A percentile compares a stretch with the other conserved stretches of the same genome.
These are phyloP conservation scores for Vanilla planifolia DNA, from an alignment of 106 monocot genomes.

Conservation along the genomic window DNA sequence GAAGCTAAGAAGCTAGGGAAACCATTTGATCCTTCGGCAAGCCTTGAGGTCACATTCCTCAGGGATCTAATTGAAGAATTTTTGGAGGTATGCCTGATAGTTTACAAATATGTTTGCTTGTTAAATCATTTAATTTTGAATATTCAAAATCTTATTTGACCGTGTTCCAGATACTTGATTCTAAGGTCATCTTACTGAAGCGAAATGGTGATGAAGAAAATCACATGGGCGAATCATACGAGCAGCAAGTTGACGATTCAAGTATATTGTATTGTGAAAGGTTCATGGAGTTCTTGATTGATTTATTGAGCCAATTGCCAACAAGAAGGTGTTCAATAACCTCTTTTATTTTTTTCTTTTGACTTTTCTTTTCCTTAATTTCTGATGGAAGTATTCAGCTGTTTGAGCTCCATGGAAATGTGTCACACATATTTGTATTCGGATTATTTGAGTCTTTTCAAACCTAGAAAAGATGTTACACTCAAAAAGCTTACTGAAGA, in stretches of 20 bases:
- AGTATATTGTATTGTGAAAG: constrained; percentile 93
- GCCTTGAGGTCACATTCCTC: constrained; percentile 77
- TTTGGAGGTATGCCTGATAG: constrained; percentile 47
- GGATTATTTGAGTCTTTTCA: too few relatives aligned
- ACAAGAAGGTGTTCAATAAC: constrained; percentile 68
- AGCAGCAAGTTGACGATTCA: constrained; percentile 67
- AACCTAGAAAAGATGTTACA: too few relatives aligned
- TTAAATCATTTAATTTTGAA: not conserved
- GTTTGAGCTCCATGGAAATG: too few relatives aligned
- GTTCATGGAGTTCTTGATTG: constrained; percentile 96
- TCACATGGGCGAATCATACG: constrained; percentile 25
- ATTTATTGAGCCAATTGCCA: constrained; percentile 93
- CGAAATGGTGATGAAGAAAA: constrained; percentile 22
- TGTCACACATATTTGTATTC: too few relatives aligned
- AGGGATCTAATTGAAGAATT: constrained; percentile 92
- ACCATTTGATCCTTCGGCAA: constrained; percentile 46
- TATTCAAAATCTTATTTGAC: not conserved
- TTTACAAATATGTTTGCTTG: constrained; percentile 3
- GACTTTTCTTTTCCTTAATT: not conserved
- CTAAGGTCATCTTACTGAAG: constrained; percentile 48
- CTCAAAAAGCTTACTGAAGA: too few relatives aligned
- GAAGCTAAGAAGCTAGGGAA: constrained; percentile 72
- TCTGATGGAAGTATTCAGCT: too few relatives aligned
- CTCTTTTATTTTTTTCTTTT: not conserved
- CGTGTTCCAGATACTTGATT: constrained; percentile 75